Conservation (phyloP, 768 basidiomycete genomes). For the Baorangia bicolor region DNA sequence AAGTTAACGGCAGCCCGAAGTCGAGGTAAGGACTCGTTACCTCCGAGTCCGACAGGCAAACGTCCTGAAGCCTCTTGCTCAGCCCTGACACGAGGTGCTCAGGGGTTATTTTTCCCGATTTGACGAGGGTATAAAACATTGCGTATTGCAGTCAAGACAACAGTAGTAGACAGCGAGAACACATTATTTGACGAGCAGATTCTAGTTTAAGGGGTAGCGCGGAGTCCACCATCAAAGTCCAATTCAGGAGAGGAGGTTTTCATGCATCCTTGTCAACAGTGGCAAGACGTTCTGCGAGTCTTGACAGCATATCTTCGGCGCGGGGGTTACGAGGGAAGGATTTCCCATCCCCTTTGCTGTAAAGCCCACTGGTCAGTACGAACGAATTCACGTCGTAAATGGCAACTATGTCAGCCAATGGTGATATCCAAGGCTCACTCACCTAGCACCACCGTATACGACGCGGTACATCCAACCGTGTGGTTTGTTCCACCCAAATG, state of each 20-base stretch:
- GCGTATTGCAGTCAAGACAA: constrained; percentile 3
- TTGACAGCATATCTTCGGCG: constrained; percentile 63
- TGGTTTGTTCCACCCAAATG: constrained; percentile 56
- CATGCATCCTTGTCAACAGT: constrained; percentile 51
- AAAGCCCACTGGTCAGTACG: constrained; percentile 3
- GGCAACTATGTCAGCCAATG: neutral
- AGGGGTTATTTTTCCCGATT: neutral
- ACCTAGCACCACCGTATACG: constrained; percentile 65
- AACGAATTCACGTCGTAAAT: neutral
- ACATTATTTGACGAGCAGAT: constrained; percentile 2
- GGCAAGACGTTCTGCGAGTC: constrained; percentile 61
- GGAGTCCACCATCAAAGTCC: neutral
- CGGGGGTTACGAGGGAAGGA: constrained; percentile 67
- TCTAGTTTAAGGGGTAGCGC: neutral
- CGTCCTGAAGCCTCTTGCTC: too few species aligned
- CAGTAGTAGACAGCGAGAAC: constrained; percentile 7
- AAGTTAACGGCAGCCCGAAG: neutral
- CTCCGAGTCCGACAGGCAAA: too few species aligned
- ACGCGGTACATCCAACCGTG: constrained; percentile 54
- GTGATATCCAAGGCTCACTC: constrained; percentile 26
- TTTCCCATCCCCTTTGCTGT: constrained; percentile 64
- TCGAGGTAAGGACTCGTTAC: neutral
- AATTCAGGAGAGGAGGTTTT: neutral
- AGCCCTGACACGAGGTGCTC: too few species aligned
- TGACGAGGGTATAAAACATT: neutral